These are phyloP conservation scores for Zelopaecilomyces penicillatus DNA, from an alignment of 2,329 filamentous ascomycete species.

Conservation along the genomic window DNA sequence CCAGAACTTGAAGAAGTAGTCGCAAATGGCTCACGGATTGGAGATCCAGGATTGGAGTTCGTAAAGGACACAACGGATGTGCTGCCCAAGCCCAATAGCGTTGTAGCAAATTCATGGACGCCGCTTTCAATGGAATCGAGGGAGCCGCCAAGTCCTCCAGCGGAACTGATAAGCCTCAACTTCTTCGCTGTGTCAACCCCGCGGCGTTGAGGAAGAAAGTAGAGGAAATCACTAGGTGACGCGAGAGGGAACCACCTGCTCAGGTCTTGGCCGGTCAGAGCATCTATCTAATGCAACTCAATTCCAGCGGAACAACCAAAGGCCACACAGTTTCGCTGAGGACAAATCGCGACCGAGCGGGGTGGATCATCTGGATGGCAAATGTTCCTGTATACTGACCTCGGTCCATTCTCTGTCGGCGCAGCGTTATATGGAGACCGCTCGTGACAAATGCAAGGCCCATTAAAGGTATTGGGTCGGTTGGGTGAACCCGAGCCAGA, in stretches of 20 bases:
- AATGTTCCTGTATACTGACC: constrained; percentile 35
- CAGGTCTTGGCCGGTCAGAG: constrained; percentile 37
- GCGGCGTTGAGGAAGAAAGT: constrained; percentile 51
- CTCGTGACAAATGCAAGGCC: constrained; percentile 17
- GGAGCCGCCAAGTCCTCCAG: constrained; percentile 29
- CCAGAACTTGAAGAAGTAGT: not conserved
- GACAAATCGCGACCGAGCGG: constrained; percentile 56
- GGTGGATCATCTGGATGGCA: constrained; percentile 55
- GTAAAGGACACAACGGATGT: constrained; percentile 13
- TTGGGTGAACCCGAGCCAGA: constrained; percentile 7
- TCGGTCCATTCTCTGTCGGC: constrained; percentile 22
- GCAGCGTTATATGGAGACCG: constrained; percentile 15
- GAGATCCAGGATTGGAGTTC: constrained; percentile 8
- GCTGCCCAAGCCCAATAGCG: constrained; percentile 12
- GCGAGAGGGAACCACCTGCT: constrained; percentile 48
- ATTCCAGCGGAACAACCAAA: constrained; percentile 57
- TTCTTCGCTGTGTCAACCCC: constrained; percentile 43
- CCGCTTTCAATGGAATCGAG: constrained; percentile 13
- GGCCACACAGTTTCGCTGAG: constrained; percentile 54
- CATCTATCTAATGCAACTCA: constrained; percentile 52
- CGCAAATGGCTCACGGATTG: not conserved
- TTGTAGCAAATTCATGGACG: constrained; percentile 16
- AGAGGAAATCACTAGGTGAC: constrained; percentile 45
- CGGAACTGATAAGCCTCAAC: constrained; percentile 54
- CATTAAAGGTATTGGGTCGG: not conserved